These are phyloP conservation scores for Alternaria brassicae DNA, from an alignment of 2,329 filamentous ascomycete species.

Conservation along the genomic window DNA sequence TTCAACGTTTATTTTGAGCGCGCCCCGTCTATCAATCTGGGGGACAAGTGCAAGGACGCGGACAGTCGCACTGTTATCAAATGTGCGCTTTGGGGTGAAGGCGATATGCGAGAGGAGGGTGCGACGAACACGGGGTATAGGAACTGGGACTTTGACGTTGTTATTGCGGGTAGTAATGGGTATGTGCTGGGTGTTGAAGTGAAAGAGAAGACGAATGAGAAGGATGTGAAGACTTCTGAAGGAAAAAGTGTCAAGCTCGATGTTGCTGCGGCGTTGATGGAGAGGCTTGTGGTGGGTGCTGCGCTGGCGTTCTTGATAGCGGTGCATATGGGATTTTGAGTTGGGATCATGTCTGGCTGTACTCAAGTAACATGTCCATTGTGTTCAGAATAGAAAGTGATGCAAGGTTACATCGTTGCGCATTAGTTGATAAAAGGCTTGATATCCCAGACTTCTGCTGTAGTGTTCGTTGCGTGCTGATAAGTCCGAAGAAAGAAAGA, in stretches of 20 bases:
- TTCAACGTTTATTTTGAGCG: slow-evolving; percentile 17
- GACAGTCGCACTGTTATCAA: slow-evolving; percentile 8
- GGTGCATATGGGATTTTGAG: not conserved
- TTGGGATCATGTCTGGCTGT: not conserved
- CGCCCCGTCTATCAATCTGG: slow-evolving; percentile 2
- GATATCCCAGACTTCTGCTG: no score
- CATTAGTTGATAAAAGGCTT: no score
- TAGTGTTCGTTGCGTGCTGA: no score
- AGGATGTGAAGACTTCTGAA: not conserved
- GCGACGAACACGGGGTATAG: slow-evolving; percentile 5
- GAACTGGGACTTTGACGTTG: slow-evolving; percentile 11
- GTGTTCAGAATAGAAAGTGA: not conserved
- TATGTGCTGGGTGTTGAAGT: not conserved
- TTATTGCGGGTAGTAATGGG: slow-evolving; percentile 10
- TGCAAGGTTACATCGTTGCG: not conserved
- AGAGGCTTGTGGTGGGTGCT: not conserved
- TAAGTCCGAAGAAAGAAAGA: no score
- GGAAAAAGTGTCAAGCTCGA: not conserved
- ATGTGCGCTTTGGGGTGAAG: slow-evolving; percentile 12
- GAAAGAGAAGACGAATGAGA: not conserved
- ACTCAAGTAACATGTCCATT: not conserved
- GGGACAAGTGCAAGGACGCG: not conserved
- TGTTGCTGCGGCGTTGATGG: not conserved
- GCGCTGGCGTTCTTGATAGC: not conserved
- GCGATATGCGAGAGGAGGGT: not conserved